Evolutionary conservation across 805 yeast species (phyloP).

Genomic region (Candida ovalis): DNA sequence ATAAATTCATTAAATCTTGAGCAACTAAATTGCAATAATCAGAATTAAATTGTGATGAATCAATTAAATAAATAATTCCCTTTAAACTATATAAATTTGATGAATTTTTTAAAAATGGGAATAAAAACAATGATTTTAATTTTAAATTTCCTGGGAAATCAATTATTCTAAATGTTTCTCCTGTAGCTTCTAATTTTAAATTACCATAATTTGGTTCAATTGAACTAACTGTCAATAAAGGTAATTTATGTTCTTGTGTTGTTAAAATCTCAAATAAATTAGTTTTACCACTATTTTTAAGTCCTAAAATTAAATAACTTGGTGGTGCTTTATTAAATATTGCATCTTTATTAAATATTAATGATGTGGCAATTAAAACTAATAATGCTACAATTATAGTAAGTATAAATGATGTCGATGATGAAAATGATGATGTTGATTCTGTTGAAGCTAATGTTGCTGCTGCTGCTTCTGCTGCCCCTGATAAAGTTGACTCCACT

Average conservation of each 20-base stretch:
- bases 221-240: conserved; percentile 17
- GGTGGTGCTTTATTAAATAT: conserved; percentile 10
- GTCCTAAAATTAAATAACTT: conserved; percentile 14
- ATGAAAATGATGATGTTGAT: not conserved
- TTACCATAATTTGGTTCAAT: conserved; percentile 38
- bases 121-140: conserved; percentile 52
- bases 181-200: conserved; percentile 32
- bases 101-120: conserved; percentile 40
- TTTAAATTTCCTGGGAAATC: conserved; percentile 92
- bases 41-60: conserved; percentile 56
- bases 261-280: conserved; percentile 16
- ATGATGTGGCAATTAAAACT: conserved; percentile 15
- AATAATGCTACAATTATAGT: conserved; percentile 12
- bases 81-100: conserved; percentile 39
- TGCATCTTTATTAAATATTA: conserved; percentile 13
- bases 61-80: conserved; percentile 77
- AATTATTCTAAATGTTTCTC: conserved; percentile 44
- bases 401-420: conserved; percentile 8
- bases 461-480: too few species aligned
- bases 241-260: conserved; percentile 8
- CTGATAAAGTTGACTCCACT: not conserved
- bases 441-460: too few species aligned
- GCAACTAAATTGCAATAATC: conserved; percentile 51
- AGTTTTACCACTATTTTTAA: conserved; percentile 19
- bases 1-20: conserved; percentile 52